These are phyloP conservation scores for Peronospora destructor DNA, from an alignment of 352 stramenopile species.

Conservation along the genomic window DNA sequence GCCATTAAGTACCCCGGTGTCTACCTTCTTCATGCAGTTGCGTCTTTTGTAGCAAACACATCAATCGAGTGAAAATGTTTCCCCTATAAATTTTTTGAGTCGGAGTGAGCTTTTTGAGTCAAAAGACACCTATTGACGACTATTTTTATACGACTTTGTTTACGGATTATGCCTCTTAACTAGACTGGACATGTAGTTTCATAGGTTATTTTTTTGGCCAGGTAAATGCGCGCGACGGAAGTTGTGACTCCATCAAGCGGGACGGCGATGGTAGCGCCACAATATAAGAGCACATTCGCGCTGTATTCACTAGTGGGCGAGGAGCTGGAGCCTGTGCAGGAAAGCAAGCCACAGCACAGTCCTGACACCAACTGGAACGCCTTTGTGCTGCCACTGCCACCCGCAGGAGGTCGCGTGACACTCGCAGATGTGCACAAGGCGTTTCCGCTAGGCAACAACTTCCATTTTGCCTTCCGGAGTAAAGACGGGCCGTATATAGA, in stretches of 20 bases:
- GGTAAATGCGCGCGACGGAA: slow-evolving; percentile 22
- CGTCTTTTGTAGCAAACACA: too few species aligned
- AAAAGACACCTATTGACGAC: too few species aligned
- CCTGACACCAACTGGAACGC: slow-evolving; percentile 69
- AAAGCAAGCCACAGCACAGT: slow-evolving; percentile 25
- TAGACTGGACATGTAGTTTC: slow-evolving; percentile 2
- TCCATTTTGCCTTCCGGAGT: slow-evolving; percentile 76
- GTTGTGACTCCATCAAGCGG: slow-evolving; percentile 28
- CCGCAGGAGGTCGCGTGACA: slow-evolving; percentile 22
- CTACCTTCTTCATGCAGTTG: too few species aligned
- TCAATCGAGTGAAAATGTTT: too few species aligned
- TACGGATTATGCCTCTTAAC: not conserved
- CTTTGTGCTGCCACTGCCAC: slow-evolving; percentile 37
- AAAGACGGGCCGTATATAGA: slow-evolving; percentile 60
- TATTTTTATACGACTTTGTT: too few species aligned
- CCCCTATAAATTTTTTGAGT: too few species aligned
- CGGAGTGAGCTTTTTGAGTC: too few species aligned
- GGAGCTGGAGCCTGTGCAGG: slow-evolving; percentile 41
- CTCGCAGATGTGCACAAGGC: slow-evolving; percentile 57
- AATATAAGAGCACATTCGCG: slow-evolving; percentile 35
- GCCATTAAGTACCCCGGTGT: too few species aligned
- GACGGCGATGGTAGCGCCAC: slow-evolving; percentile 23
- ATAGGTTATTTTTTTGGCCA: slow-evolving; percentile 8
- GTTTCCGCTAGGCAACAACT: slow-evolving; percentile 61
- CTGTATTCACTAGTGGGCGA: slow-evolving; percentile 69